Evolutionary conservation across 495 filamentous ascomycete species (phyloP), one percentile per base, ranked within the genome.

Genomic region (Wilcoxina mikolae): DNA sequence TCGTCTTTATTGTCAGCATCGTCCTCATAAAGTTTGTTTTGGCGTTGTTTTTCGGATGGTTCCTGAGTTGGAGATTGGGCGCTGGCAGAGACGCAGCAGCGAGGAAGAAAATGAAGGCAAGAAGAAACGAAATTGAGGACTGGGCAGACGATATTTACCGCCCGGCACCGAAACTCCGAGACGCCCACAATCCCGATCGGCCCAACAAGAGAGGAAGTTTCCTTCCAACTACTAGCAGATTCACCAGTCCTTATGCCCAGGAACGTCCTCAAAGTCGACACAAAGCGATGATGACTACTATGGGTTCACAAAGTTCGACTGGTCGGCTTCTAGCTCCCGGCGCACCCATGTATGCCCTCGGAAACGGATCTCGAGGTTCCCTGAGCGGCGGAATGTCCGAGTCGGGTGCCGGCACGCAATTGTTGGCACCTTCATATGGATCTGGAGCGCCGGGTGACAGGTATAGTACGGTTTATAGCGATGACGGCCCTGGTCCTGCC

Each of bases 121-220:
- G 93, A 42, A 82, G 90, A 53, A 82, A 86, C 56, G 86, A 96
- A 66, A 99, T 99, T 54, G 93, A 99, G 68, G 90, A 95, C 58
- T 99, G 93, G 93, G 83, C 80, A 11, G 89, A 99, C 56, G 93
- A 99, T 60, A 96, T 96, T 61, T 95, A 96, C 62, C 81, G 87
- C 25, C 83, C 88, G 10, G 85, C 86, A 2, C 85, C 85, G 54
- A 81, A 86, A 45, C 71, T 95, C 57, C 89, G 95, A 56, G 70
- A 79, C 48, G 73, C 73, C 3, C 77, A 74, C 65, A 74, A 76
- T 53, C 76, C 77, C 9, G 86, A 91, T 57, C 75, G 83, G 31
- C 69, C 70, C 39, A 86, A 76, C 73, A 95, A 94, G 70, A 82
- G 91, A 55, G 76, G 77, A 53, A 95, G 85, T 67, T 87, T 90